Base-by-base conservation (phyloP, 2,329 filamentous ascomycete species). In the Aspergillus pseudonomiae region DNA sequence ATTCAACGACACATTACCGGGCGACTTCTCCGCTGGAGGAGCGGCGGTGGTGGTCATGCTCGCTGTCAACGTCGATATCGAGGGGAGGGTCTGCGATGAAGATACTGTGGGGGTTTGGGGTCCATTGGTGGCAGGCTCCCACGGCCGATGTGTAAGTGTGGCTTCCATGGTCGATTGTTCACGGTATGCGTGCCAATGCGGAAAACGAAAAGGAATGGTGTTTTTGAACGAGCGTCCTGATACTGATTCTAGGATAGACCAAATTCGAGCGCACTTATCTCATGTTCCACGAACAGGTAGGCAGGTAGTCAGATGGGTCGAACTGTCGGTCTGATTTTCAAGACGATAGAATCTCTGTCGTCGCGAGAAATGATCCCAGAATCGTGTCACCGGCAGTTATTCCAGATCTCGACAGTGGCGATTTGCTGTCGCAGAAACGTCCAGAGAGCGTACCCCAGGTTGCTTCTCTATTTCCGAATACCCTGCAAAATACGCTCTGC, bases 61-160 rank as follows among this genome's bases (percentile, higher is more conserved):
- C n/a, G 78, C 78, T 3, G 81, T 82, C 46, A 83, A 70, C 10
- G 81, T 82, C 41, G 80, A 80, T 63, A 83, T 83, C 6, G 81
- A 82, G 10, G 81, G 81, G 1, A 83, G 74, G 9, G 79, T 81
- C 65, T 81, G 79, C 10, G 75, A 71, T 30, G 75, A 74, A 19
- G 78, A 74, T 21, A 72, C 68, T 36, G 75, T 69, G 34, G 71
- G 70, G 6, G 72, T 75, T 39, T 79, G 78, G 43, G 78, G 75
- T 57, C 72, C 75, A 34, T 74, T 67, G 21, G 70, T 72, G 46
- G 71, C 65, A 28, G 77, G 69, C 72, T 81, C 80, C 80, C 80
- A 82, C 30, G 79, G 80, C 52, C 80, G 78, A 70, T 79, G 80
- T 60, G 77, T 70, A 65, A 77, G 69, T 34, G 79, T 74, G 26